These are phyloP conservation scores for Cryptomeria japonica DNA, from an alignment of 75 land plant genomes.

Conservation along the genomic window DNA sequence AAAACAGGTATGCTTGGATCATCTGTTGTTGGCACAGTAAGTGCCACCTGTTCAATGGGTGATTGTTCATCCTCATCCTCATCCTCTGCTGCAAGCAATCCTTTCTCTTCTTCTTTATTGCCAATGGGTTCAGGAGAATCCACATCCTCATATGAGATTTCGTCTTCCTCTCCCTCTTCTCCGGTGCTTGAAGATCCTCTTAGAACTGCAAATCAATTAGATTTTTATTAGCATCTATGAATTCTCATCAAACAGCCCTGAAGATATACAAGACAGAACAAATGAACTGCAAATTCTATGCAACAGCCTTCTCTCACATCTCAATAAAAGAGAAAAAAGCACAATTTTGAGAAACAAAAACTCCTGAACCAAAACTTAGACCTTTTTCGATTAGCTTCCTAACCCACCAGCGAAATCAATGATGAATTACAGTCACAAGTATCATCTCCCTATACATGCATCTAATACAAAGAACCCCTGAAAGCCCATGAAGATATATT, in stretches of 20 bases:
- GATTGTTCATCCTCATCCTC: slow-evolving; percentile 27
- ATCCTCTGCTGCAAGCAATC: background rate
- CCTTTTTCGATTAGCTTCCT: too few species aligned
- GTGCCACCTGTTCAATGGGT: slow-evolving; percentile 70
- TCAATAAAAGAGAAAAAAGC: background rate
- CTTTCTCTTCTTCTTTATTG: background rate
- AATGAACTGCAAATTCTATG: background rate
- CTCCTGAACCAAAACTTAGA: too few species aligned
- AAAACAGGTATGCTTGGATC: slow-evolving; percentile 65
- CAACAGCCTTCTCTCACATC: too few species aligned
- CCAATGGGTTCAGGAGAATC: background rate
- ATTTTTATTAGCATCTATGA: background rate
- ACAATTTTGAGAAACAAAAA: background rate
- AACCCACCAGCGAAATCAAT: too few species aligned
- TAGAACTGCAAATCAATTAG: background rate
- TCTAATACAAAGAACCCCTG: too few species aligned
- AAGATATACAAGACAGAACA: background rate
- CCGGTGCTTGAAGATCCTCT: background rate
- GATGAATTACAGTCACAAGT: too few species aligned
- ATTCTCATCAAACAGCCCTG: background rate
- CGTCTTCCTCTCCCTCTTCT: background rate
- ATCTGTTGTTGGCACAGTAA: slow-evolving; percentile 74
- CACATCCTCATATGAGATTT: background rate
- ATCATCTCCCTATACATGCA: too few species aligned
- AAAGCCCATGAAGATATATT: background rate